phyloP scores from a whole-genome alignment of 2,329 filamentous ascomycete genomes.

The Arthrocladium fulminans region DNA sequence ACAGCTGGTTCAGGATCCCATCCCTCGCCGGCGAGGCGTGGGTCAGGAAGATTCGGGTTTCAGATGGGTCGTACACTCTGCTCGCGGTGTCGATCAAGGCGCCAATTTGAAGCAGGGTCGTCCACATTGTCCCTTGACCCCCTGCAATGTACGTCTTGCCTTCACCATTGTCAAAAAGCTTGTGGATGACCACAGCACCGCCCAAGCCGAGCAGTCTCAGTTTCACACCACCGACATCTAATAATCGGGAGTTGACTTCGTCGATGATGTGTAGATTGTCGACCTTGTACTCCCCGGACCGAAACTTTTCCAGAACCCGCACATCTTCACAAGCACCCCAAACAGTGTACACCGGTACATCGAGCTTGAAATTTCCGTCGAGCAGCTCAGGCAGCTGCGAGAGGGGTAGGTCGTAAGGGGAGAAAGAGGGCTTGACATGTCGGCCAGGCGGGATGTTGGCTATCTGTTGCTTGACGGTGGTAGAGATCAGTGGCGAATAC shows the following conservation, averaged over 20 bases:
- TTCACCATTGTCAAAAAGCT: conserved; percentile 97
- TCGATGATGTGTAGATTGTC: conserved; percentile 97
- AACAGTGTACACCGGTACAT: conserved; percentile 95
- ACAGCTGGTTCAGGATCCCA: conserved; percentile 93
- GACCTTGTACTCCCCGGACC: conserved; percentile 95
- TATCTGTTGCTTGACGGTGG: conserved; percentile 59
- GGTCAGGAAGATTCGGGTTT: conserved; percentile 92
- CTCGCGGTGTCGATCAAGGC: conserved; percentile 96
- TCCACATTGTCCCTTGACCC: conserved; percentile 99
- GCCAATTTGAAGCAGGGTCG: conserved; percentile 93
- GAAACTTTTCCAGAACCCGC: conserved; percentile 90
- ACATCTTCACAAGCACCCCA: conserved; percentile 99
- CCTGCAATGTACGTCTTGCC: conserved; percentile 96
- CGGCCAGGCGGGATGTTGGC: conserved; percentile 57
- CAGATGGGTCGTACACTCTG: conserved; percentile 94
- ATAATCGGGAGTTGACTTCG: conserved; percentile 87
- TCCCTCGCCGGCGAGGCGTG: conserved; percentile 95
- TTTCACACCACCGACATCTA: conserved; percentile 93
- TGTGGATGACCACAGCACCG: conserved; percentile 98
- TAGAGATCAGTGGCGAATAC: conserved; percentile 88
- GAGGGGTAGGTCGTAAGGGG: conserved; percentile 71
- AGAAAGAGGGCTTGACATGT: conserved; percentile 73
- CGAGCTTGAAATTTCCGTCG: conserved; percentile 77
- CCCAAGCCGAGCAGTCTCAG: conserved; percentile 86
- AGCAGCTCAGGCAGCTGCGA: conserved; percentile 88